Percentiles rank a stretch among this genome's conserved stretches.
Evolutionary conservation across 257 asterid genomes (phyloP).

Genomic region (Gynochthodes officinalis): DNA sequence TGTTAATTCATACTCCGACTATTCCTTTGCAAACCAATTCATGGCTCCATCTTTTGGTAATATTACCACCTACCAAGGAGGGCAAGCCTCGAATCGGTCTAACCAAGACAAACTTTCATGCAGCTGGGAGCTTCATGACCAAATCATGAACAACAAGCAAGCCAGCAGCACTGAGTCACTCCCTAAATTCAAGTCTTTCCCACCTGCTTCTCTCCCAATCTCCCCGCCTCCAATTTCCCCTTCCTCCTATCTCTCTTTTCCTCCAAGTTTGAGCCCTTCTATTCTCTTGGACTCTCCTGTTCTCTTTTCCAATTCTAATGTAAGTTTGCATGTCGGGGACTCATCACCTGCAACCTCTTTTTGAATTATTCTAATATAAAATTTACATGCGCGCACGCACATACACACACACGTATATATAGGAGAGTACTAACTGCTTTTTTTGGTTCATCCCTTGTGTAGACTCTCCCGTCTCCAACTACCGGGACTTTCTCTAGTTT

Average conservation of each 20-base stretch:
- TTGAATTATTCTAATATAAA: too few species aligned
- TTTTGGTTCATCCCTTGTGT: background rate
- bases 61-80: conserved; percentile 12
- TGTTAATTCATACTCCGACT: conserved; percentile 19
- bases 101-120: background rate
- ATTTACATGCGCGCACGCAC: too few species aligned
- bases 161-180: conserved; percentile 1
- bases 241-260: conserved; percentile 62
- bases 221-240: conserved; percentile 75
- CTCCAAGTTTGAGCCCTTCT: conserved; percentile 66
- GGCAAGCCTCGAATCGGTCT: conserved; percentile 15
- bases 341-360: too few species aligned
- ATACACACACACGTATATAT: too few species aligned
- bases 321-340: too few species aligned
- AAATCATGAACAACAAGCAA: conserved; percentile 13
- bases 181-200: conserved; percentile 49
- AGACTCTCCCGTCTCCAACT: conserved; percentile 76
- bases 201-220: conserved; percentile 54
- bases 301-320: conserved; percentile 56
- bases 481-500: conserved; percentile 44
- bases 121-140: conserved; percentile 33
- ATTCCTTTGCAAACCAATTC: conserved; percentile 25
- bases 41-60: conserved; percentile 33
- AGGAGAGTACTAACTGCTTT: too few species aligned
- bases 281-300: conserved; percentile 77